Conservation (phyloP, 2,329 filamentous ascomycete species). For the Fusarium mexicanum region DNA sequence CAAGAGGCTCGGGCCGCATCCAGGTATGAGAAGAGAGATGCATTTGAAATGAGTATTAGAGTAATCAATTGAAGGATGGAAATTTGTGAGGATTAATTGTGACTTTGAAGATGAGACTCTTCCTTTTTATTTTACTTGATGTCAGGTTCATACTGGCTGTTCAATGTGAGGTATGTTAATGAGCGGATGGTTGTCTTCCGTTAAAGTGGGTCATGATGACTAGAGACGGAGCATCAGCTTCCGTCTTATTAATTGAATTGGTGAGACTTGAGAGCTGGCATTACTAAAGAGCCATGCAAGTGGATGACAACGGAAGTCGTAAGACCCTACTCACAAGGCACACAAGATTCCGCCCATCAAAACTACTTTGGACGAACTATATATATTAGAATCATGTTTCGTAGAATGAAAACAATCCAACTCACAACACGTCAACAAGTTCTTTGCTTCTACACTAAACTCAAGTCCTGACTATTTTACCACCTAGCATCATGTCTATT, state of each 20-base stretch:
- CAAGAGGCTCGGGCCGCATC: slow-evolving; percentile 34
- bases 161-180: too few species aligned
- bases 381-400: not conserved
- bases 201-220: not conserved
- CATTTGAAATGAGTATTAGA: not conserved
- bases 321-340: not conserved
- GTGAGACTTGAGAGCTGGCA: not conserved
- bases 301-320: not conserved
- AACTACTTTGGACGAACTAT: not conserved
- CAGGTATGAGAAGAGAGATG: slow-evolving; percentile 35
- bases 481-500: slow-evolving; percentile 4
- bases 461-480: too few species aligned
- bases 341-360: too few species aligned
- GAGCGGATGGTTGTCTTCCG: not conserved
- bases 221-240: not conserved
- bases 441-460: not conserved
- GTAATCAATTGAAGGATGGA: fast-evolving
- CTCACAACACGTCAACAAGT: not conserved
- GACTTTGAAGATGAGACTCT: fast-evolving
- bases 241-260: slow-evolving; percentile 2
- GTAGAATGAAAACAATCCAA: too few species aligned
- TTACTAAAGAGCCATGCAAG: not conserved
- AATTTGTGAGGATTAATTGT: fast-evolving
- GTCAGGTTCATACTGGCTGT: not conserved
- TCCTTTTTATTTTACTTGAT: not conserved